Evolutionary conservation across 139 green algal species (phyloP).

Genomic region (Yamagishiella unicocca): DNA sequence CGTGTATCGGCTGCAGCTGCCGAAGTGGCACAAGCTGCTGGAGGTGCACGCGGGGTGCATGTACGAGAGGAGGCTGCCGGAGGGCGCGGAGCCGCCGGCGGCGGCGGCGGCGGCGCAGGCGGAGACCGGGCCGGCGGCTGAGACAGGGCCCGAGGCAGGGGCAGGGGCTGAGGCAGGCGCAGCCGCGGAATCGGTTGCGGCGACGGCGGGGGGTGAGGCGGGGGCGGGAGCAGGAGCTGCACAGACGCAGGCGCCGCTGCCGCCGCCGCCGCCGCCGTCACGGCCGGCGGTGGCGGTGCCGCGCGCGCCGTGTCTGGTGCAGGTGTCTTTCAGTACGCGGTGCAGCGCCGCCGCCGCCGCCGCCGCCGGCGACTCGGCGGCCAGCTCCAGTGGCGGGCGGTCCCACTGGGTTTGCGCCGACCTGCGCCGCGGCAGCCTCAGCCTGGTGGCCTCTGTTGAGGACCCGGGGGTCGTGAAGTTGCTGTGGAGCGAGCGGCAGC

Average conservation of each 20-base stretch:
- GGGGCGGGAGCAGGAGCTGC: neutral
- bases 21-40: constrained; percentile 29
- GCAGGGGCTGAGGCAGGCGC: neutral
- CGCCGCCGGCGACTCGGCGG: neutral
- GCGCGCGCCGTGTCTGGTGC: constrained; percentile 13
- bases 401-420: constrained; percentile 10
- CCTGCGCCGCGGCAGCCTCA: constrained; percentile 4
- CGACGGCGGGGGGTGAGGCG: neutral
- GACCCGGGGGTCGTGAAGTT: constrained; percentile 33
- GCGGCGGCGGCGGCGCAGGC: neutral
- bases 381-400: too few relatives aligned
- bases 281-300: neutral
- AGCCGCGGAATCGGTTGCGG: neutral
- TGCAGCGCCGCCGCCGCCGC: constrained; percentile 33
- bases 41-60: constrained; percentile 29
- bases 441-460: constrained; percentile 26
- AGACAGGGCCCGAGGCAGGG: too few relatives aligned
- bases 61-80: neutral
- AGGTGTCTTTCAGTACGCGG: constrained; percentile 17
- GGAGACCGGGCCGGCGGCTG: neutral
- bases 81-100: neutral
- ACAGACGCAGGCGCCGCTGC: too few relatives aligned
- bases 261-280: neutral
- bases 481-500: constrained; percentile 29
- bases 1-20: constrained; percentile 35